Percentiles rank a stretch among this genome's conserved stretches.
phyloP scores from a whole-genome alignment of 164 flowering plant genomes.

The Umbellularia californica region DNA sequence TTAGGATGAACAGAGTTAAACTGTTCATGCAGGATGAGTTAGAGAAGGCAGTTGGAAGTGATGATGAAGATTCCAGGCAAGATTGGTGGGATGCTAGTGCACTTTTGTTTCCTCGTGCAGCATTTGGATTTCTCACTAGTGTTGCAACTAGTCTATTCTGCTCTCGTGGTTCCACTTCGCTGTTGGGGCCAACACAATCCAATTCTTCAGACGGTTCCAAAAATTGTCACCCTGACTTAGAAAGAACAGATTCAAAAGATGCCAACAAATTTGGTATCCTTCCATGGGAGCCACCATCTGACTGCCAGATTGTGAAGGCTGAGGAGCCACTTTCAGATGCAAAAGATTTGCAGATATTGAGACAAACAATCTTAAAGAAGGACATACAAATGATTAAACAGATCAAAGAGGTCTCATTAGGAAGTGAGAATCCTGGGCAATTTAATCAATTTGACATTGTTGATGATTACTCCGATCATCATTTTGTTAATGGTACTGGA shows the following conservation, averaged over 20 bases:
- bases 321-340: conserved; percentile 12
- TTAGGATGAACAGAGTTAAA: background rate
- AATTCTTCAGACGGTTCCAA: conserved; percentile 4
- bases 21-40: conserved; percentile 12
- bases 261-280: conserved; percentile 14
- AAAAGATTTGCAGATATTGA: conserved; percentile 19
- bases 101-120: conserved; percentile 50
- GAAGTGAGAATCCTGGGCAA: conserved; percentile 12
- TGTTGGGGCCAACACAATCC: conserved; percentile 21
- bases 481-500: conserved; percentile 42
- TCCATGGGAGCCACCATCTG: conserved; percentile 23
- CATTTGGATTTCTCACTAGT: conserved; percentile 54
- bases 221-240: background rate
- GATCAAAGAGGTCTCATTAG: background rate
- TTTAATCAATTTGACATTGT: conserved; percentile 73
- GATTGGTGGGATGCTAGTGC: conserved; percentile 25
- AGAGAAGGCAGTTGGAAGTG: conserved; percentile 16
- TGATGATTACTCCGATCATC: conserved; percentile 63
- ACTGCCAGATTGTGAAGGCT: conserved; percentile 18
- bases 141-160: conserved; percentile 52
- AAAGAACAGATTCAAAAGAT: conserved; percentile 15
- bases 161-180: conserved; percentile 37
- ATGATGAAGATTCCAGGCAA: conserved; percentile 24
- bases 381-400: conserved; percentile 23
- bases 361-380: conserved; percentile 11